These are phyloP conservation scores for Entomortierella lignicola DNA, from an alignment of 192 early-diverging fungal species.

Conservation along the genomic window DNA sequence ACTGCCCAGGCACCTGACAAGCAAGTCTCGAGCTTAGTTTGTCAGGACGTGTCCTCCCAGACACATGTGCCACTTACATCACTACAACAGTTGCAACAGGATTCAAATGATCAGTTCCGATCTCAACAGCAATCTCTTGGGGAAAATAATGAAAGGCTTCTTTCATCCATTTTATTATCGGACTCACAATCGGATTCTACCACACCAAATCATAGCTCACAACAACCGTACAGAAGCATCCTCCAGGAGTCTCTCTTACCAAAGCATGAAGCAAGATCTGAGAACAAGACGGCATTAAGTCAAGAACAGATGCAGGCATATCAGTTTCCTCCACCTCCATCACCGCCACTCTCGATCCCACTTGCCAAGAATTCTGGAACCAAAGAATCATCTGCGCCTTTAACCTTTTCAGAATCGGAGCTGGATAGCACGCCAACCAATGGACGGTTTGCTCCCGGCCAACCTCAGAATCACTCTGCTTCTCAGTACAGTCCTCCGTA, in stretches of 20 bases:
- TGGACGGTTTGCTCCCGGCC: background rate
- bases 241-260: slow-evolving; percentile 33
- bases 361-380: slow-evolving; percentile 2
- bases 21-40: background rate
- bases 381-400: background rate
- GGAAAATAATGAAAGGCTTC: slow-evolving; percentile 12
- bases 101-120: slow-evolving; percentile 15
- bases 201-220: background rate
- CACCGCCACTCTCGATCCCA: slow-evolving; percentile 41
- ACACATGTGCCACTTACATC: background rate
- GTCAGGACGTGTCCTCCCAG: background rate
- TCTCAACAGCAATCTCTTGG: slow-evolving; percentile 21
- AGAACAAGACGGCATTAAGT: background rate
- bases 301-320: slow-evolving; percentile 29
- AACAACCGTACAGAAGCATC: background rate
- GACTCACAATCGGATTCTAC: background rate
- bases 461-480: background rate
- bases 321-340: slow-evolving; percentile 36
- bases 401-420: background rate
- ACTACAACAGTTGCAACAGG: background rate
- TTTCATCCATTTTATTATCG: slow-evolving; percentile 14
- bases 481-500: slow-evolving; percentile 21
- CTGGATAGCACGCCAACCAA: background rate
- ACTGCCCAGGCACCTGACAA: background rate
- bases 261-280: slow-evolving; percentile 9